phyloP scores from a whole-genome alignment of 2,329 filamentous ascomycete species.

The Apiospora saccharicola region DNA sequence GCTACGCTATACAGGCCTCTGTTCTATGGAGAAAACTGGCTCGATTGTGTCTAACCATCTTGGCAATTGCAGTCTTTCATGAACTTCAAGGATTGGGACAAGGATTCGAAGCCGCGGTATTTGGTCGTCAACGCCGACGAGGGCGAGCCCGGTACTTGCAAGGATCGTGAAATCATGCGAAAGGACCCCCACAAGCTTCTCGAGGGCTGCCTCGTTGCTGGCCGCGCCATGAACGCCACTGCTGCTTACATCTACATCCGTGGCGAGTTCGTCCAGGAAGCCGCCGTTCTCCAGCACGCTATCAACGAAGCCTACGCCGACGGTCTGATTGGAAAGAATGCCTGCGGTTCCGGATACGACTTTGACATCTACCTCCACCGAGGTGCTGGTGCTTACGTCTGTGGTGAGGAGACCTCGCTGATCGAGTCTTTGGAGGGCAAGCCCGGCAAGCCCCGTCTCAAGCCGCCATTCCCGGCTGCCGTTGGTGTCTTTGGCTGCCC shows the following conservation, averaged over 20 bases:
- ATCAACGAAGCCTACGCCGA: slow-evolving; percentile 98
- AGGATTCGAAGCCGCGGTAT: slow-evolving; percentile 94
- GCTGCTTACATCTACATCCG: slow-evolving; percentile 99
- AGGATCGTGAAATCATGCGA: slow-evolving; percentile 99
- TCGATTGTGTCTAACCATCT: slow-evolving; percentile 29
- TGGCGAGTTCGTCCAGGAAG: slow-evolving; percentile 97
- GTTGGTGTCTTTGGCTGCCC: slow-evolving; percentile 98
- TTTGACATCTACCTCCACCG: slow-evolving; percentile 98
- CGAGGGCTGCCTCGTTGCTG: slow-evolving; percentile 94
- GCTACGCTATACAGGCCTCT: slow-evolving; percentile 20
- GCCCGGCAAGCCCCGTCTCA: slow-evolving; percentile 96
- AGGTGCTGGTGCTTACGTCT: slow-evolving; percentile 96
- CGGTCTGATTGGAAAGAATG: slow-evolving; percentile 97
- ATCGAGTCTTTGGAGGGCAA: slow-evolving; percentile 99
- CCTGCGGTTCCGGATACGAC: slow-evolving; percentile 95
- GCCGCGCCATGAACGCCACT: slow-evolving; percentile 97
- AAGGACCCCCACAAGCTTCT: slow-evolving; percentile 99
- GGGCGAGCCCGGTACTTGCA: slow-evolving; percentile 98
- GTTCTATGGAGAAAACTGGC: neutral
- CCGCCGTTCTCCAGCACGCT: slow-evolving; percentile 88
- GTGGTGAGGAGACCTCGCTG: slow-evolving; percentile 96
- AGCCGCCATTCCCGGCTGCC: slow-evolving; percentile 97
- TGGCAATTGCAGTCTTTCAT: slow-evolving; percentile 82
- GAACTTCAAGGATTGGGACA: slow-evolving; percentile 99
- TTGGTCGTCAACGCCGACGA: slow-evolving; percentile 98